A percentile compares a stretch with the other conserved stretches of the same genome.
Evolutionary conservation across 2,329 filamentous ascomycete species (phyloP).

Genomic region (Cladosporium oxysporum): DNA sequence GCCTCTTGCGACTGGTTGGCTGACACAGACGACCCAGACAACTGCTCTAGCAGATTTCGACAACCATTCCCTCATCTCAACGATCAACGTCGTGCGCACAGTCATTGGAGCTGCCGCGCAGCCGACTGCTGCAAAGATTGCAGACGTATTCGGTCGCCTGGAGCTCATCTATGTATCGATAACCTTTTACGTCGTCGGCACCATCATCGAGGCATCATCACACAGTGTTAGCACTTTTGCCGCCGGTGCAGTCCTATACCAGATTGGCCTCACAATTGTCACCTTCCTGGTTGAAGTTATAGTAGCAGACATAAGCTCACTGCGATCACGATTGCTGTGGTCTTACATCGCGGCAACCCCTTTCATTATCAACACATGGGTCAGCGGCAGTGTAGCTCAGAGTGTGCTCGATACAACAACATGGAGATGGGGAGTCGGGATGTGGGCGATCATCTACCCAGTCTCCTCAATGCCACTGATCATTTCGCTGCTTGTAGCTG

Average conservation of each 20-base stretch:
- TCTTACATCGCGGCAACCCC: slow-evolving; percentile 64
- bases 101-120: slow-evolving; percentile 62
- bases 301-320: slow-evolving; percentile 64
- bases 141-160: slow-evolving; percentile 59
- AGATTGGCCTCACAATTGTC: slow-evolving; percentile 63
- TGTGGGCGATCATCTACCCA: slow-evolving; percentile 65
- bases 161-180: slow-evolving; percentile 59
- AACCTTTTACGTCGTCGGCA: slow-evolving; percentile 57
- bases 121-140: slow-evolving; percentile 59
- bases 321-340: slow-evolving; percentile 63
- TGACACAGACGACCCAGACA: slow-evolving; percentile 38
- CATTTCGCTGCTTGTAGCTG: slow-evolving; percentile 53
- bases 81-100: slow-evolving; percentile 59
- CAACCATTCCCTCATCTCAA: slow-evolving; percentile 58
- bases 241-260: slow-evolving; percentile 62
- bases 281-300: slow-evolving; percentile 65
- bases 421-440: slow-evolving; percentile 66
- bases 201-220: slow-evolving; percentile 58
- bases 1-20: neutral
- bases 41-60: slow-evolving; percentile 56
- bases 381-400: slow-evolving; percentile 58
- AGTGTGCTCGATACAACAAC: slow-evolving; percentile 53
- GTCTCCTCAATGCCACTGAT: slow-evolving; percentile 58
- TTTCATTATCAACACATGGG: slow-evolving; percentile 64
- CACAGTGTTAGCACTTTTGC: slow-evolving; percentile 54